Conservation (phyloP, 2,329 filamentous ascomycete genomes). For the Pseudogymnoascus sp. region DNA sequence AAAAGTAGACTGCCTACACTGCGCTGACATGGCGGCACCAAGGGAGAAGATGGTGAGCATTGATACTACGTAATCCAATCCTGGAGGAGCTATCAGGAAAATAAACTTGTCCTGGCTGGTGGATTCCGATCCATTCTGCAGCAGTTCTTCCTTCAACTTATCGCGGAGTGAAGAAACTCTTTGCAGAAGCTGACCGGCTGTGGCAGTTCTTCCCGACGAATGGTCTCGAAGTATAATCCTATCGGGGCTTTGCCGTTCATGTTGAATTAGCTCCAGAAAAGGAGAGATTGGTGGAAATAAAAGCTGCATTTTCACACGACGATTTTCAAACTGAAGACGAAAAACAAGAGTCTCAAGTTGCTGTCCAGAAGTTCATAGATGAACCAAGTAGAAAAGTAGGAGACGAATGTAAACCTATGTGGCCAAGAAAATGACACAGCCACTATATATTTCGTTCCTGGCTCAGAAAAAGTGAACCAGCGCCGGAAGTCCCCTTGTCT, state of each 20-base stretch:
- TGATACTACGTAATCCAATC: constrained; percentile 16
- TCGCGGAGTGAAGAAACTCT: constrained; percentile 14
- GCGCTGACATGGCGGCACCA: constrained; percentile 15
- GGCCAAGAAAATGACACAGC: not conserved
- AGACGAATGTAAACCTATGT: not conserved
- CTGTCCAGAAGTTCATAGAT: not conserved
- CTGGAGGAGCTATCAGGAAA: constrained; percentile 16
- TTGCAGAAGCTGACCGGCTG: constrained; percentile 16
- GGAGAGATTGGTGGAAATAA: constrained; percentile 14
- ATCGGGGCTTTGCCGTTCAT: constrained; percentile 9
- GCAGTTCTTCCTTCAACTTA: constrained; percentile 10
- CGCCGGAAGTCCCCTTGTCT: not conserved
- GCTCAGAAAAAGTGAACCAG: not conserved
- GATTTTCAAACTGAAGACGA: not conserved
- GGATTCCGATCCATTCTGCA: constrained; percentile 11
- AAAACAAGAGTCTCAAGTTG: not conserved
- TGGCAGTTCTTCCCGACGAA: constrained; percentile 12
- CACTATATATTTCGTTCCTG: not conserved
- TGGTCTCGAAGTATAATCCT: constrained; percentile 18
- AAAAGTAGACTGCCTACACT: constrained; percentile 13
- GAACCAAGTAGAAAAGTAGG: not conserved
- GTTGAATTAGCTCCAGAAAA: constrained; percentile 16
- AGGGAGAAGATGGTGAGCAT: constrained; percentile 20
- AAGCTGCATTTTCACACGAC: constrained; percentile 13
- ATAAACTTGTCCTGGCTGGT: constrained; percentile 14